Conservation (phyloP, 2,329 filamentous ascomycete species). For the Apiospora aurea region DNA sequence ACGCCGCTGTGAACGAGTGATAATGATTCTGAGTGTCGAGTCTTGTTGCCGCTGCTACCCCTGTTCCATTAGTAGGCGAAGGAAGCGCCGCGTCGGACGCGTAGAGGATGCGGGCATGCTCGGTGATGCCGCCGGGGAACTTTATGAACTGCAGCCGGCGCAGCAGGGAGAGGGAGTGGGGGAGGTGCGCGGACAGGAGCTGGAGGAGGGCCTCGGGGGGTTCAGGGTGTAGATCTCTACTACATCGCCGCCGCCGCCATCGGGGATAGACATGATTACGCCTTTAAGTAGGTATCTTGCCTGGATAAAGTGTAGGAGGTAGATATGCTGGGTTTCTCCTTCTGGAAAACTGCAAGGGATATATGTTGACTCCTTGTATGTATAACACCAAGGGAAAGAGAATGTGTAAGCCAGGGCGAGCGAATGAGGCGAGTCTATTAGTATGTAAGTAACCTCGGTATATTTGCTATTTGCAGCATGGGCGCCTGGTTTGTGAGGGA, state of each 20-base stretch:
- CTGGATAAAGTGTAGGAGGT: neutral
- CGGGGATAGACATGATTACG: neutral
- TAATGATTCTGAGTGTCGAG: neutral
- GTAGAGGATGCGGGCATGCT: constrained; percentile 52
- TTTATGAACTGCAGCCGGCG: constrained; percentile 68
- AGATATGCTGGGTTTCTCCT: neutral
- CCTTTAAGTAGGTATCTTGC: neutral
- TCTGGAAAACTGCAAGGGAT: neutral
- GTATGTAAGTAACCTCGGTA: neutral
- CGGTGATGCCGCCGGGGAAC: constrained; percentile 49
- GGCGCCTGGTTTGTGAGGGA: constrained; percentile 28
- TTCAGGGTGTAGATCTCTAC: constrained; percentile 33
- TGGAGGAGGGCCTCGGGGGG: constrained; percentile 48
- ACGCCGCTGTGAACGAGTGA: constrained; percentile 60
- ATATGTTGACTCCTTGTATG: neutral
- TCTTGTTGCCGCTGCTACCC: constrained; percentile 6
- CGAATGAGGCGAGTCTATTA: neutral
- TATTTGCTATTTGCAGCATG: constrained; percentile 31
- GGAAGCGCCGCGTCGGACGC: constrained; percentile 34
- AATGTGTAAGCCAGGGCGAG: neutral
- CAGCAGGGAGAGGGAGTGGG: constrained; percentile 65
- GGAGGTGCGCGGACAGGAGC: constrained; percentile 59
- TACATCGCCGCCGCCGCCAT: constrained; percentile 26
- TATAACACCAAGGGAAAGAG: neutral
- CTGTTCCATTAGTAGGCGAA: neutral